phyloP scores from a whole-genome alignment of 1,284 basidiomycete species.

The Schizopora paradoxa region DNA sequence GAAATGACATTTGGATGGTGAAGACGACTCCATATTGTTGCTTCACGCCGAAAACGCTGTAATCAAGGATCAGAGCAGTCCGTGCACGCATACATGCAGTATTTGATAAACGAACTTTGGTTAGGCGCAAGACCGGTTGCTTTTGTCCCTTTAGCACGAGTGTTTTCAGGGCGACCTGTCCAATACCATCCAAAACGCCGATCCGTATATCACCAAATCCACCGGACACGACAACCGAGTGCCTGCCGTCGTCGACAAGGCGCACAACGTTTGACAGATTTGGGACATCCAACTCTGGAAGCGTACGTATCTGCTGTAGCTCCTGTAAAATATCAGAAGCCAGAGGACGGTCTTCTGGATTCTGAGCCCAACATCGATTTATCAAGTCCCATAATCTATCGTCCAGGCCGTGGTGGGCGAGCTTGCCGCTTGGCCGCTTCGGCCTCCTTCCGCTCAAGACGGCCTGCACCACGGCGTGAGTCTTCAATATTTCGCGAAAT shows the following conservation, averaged over 20 bases:
- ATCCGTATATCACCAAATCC: constrained; percentile 15
- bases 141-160: constrained; percentile 4
- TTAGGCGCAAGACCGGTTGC: constrained; percentile 8
- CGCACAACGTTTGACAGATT: constrained; percentile 8
- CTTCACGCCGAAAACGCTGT: constrained; percentile 15
- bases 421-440: not conserved
- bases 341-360: constrained; percentile 7
- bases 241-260: not conserved
- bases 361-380: constrained; percentile 10
- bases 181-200: constrained; percentile 2
- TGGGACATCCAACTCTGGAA: constrained; percentile 9
- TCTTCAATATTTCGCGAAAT: constrained; percentile 14
- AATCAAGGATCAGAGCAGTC: not conserved
- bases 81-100: not conserved
- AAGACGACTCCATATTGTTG: constrained; percentile 14
- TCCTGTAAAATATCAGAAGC: constrained; percentile 4
- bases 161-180: constrained; percentile 14
- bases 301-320: constrained; percentile 10
- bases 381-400: constrained; percentile 12
- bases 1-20: constrained; percentile 16
- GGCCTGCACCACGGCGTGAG: constrained; percentile 14
- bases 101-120: constrained; percentile 15
- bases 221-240: constrained; percentile 5
- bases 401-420: constrained; percentile 14
- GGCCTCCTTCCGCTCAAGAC: constrained; percentile 10